Evolutionary conservation across 208 protist species (phyloP).

Genomic region (Lotmaria passim): DNA sequence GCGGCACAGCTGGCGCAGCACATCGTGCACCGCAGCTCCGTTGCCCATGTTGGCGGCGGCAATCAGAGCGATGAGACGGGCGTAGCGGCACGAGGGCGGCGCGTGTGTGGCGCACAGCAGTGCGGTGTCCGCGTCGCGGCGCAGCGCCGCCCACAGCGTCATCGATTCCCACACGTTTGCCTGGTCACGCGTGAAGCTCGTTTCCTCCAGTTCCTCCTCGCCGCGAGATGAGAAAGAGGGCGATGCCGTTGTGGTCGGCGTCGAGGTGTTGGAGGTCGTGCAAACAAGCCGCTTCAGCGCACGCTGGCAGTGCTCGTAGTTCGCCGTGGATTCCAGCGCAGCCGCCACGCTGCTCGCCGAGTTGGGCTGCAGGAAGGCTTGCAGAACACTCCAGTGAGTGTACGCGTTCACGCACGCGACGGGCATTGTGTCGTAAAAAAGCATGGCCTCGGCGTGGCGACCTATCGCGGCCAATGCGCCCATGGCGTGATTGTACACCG

Average conservation of each 20-base stretch:
- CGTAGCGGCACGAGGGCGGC: slow-evolving; percentile 37
- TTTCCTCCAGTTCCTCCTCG: neutral
- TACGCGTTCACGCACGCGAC: slow-evolving; percentile 20
- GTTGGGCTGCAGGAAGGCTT: slow-evolving; percentile 29
- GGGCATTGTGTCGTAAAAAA: slow-evolving; percentile 35
- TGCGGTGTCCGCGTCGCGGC: slow-evolving; percentile 24
- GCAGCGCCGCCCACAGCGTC: slow-evolving; percentile 41
- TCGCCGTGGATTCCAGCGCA: slow-evolving; percentile 15
- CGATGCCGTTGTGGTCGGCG: neutral
- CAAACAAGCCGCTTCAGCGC: slow-evolving; percentile 24
- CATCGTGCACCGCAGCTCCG: slow-evolving; percentile 2
- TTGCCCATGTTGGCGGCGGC: slow-evolving; percentile 12
- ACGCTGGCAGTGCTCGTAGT: slow-evolving; percentile 27
- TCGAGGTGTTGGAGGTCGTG: neutral
- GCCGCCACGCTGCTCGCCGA: neutral
- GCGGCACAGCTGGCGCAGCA: slow-evolving; percentile 19
- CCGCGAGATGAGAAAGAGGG: neutral
- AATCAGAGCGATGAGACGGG: slow-evolving; percentile 38
- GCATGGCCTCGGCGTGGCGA: slow-evolving; percentile 31
- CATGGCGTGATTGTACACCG: slow-evolving; percentile 56
- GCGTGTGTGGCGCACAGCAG: slow-evolving; percentile 36
- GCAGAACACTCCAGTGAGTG: slow-evolving; percentile 42
- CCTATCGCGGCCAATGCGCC: slow-evolving; percentile 40
- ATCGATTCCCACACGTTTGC: slow-evolving; percentile 39
- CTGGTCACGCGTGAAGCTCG: slow-evolving; percentile 22